phyloP scores from a whole-genome alignment of 2,329 filamentous ascomycete species.

The Colletotrichum tabaci region DNA sequence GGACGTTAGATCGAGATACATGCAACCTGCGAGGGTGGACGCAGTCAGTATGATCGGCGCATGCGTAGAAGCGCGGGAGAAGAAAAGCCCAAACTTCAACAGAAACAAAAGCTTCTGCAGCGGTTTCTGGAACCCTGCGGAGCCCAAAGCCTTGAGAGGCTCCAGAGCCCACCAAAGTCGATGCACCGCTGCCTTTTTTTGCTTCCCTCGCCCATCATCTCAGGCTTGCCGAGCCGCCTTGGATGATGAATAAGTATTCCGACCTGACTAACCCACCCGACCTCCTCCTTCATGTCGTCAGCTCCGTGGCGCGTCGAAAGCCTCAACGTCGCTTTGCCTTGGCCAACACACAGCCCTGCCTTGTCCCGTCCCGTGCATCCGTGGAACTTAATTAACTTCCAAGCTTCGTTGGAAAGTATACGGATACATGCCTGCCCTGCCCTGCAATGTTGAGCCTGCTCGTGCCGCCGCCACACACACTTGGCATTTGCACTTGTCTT shows the following conservation, averaged over 20 bases:
- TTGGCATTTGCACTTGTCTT: not conserved
- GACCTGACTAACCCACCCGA: not conserved
- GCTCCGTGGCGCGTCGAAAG: not conserved
- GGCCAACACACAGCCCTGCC: not conserved
- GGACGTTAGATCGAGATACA: not conserved
- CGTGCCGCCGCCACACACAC: slow-evolving; percentile 2
- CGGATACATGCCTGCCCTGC: not conserved
- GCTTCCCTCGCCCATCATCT: not conserved
- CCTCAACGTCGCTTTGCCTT: not conserved
- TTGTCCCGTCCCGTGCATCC: not conserved
- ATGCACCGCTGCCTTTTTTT: not conserved
- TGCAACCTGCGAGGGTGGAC: not conserved
- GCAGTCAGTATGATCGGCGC: not conserved
- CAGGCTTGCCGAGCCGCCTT: no score
- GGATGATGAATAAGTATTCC: not conserved
- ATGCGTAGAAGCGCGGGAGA: slow-evolving; percentile 17
- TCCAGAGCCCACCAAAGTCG: not conserved
- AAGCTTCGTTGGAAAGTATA: not conserved
- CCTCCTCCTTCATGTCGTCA: not conserved
- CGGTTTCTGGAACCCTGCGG: not conserved
- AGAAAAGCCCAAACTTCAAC: not conserved
- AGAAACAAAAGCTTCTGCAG: not conserved
- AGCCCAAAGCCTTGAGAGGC: not conserved
- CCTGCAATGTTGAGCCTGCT: not conserved
- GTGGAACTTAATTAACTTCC: not conserved